Conservation (phyloP, 2,329 filamentous ascomycete genomes). For the Cercospora sp. region DNA sequence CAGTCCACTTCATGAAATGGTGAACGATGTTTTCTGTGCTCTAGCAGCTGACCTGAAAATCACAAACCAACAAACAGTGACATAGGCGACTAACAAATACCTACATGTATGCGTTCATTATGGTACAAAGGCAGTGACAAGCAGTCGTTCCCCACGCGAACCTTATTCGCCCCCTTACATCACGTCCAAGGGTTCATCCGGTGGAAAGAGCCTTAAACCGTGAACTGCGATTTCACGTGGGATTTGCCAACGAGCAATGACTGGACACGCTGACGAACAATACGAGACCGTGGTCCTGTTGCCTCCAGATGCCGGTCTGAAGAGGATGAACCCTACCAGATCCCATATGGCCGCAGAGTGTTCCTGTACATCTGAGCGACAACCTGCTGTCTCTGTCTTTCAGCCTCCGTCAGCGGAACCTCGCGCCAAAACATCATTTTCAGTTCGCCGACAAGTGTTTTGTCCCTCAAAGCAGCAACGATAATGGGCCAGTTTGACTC, state of each 20-base stretch:
- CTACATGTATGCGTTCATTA: neutral
- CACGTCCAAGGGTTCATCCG: neutral
- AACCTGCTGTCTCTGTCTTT: neutral
- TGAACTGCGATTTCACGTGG: neutral
- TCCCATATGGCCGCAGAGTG: neutral
- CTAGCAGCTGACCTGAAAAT: neutral
- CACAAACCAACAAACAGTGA: neutral
- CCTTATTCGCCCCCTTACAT: neutral
- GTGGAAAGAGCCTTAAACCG: neutral
- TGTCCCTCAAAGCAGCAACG: neutral
- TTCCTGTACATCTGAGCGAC: slow-evolving; percentile 3
- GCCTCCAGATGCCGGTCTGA: neutral
- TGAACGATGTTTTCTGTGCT: neutral
- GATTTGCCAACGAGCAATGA: neutral
- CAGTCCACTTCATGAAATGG: neutral
- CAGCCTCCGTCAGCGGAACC: slow-evolving; percentile 1
- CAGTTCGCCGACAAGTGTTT: neutral
- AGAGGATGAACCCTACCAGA: neutral
- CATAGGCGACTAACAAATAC: neutral
- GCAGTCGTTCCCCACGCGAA: neutral
- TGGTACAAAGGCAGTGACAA: neutral
- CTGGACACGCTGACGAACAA: neutral
- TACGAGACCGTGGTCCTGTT: neutral
- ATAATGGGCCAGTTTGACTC: slow-evolving; percentile 4
- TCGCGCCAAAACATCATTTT: slow-evolving; percentile 4